Base-by-base conservation (phyloP, 805 yeast species). In the Wickerhamiella siamensis region DNA sequence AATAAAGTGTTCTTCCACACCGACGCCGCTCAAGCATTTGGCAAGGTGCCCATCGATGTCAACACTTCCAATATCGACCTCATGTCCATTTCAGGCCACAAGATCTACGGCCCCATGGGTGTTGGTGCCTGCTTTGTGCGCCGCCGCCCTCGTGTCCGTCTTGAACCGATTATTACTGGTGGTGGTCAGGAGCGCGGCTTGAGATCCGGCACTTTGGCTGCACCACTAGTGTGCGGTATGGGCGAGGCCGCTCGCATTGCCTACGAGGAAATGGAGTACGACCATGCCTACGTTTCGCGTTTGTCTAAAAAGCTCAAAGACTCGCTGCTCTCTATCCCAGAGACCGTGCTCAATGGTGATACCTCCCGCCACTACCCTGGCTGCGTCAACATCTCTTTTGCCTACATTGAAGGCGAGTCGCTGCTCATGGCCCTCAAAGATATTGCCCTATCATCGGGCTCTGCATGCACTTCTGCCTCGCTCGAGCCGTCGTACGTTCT, bases 151-250 rank as follows among this genome's bases (percentile, higher is more conserved):
- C 79, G 98, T 65, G 98, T 91, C 39, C 81, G 98, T 72, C 60
- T 91, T 47, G 96, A 87, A 50, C 95, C 98, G 18, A 69, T 91
- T 42, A 82, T 91, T 51, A 80, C 86, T 46, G 98, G 98, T 51
- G 98, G 98, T 65, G 98, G 98, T 41, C 98, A 91, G 67, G 98
- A 91, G 67, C 80, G 98, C 68, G 98, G 98, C 45, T 69, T 91
- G 55, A 74, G 98, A 65, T 82, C 95, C 4, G 98, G 98, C 47
- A 91, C 98, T 22, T 71, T 91, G 58, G 87, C 98, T 3, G 94
- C 98, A n/a, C 94, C 97, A 18, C 70, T 86, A 56, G 83, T 88
- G 33, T 79, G 86, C 29, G 98, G 98, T 0, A 84, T 91, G 60
- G 98, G 98, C 47, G 97, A 91, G 64, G 98, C 98, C 26, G 91